phyloP scores from a whole-genome alignment of 2,329 filamentous ascomycete species.

The Tolypocladium nubicola region DNA sequence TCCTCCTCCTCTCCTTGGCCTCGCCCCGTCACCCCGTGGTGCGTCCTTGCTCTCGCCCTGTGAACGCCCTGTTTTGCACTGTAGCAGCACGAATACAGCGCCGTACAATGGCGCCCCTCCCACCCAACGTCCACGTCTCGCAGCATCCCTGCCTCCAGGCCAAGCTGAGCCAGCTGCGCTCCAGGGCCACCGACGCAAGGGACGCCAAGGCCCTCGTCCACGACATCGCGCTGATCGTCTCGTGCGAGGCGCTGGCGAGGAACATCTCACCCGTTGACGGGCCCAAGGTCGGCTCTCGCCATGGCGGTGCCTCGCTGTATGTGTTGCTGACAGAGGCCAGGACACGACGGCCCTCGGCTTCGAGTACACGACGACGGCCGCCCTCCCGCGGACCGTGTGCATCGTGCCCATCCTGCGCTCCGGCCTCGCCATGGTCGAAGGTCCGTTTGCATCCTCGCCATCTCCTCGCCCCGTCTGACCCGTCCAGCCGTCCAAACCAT shows the following conservation, averaged over 20 bases:
- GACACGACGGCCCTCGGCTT: slow-evolving; percentile 71
- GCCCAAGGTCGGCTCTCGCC: slow-evolving; percentile 45
- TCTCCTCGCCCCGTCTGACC: no score
- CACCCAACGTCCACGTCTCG: slow-evolving; percentile 64
- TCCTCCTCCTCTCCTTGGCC: background rate
- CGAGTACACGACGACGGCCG: slow-evolving; percentile 55
- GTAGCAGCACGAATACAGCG: background rate
- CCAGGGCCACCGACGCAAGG: slow-evolving; percentile 53
- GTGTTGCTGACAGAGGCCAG: slow-evolving; percentile 28
- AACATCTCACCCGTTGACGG: slow-evolving; percentile 46
- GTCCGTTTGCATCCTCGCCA: slow-evolving; percentile 26
- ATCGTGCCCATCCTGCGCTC: slow-evolving; percentile 90
- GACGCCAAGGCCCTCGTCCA: slow-evolving; percentile 77
- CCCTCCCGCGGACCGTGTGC: slow-evolving; percentile 58
- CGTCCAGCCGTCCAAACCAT: slow-evolving; percentile 63
- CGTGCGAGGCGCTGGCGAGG: slow-evolving; percentile 65
- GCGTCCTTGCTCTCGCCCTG: background rate
- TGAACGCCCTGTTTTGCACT: no score
- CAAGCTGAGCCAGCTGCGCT: slow-evolving; percentile 85
- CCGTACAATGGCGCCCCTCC: slow-evolving; percentile 28
- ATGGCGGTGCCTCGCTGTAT: no score
- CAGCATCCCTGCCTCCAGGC: slow-evolving; percentile 75
- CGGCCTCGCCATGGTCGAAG: slow-evolving; percentile 83
- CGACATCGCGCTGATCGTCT: slow-evolving; percentile 76
- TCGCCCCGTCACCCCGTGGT: background rate